Base-by-base conservation (phyloP, 768 basidiomycete genomes). In the Trametes sanguinea region DNA sequence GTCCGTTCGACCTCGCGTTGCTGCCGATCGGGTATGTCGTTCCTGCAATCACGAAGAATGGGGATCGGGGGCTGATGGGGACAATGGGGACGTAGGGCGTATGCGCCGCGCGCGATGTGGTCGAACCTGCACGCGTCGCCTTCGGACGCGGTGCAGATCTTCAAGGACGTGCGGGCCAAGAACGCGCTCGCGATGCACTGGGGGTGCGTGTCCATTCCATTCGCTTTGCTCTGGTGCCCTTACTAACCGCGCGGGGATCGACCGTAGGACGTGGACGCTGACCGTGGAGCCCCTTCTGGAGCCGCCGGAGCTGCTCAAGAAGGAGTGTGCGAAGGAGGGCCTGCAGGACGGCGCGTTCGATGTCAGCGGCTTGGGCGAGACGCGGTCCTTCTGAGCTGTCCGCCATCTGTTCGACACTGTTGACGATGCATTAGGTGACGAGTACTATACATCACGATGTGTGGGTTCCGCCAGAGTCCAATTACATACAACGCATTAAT, bases 141-240 rank as follows among this genome's bases (percentile, higher is more conserved):
- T 1, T 80, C 83, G 51, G 89, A 91, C 68, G 83, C 86, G 39
- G 88, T 90, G 4, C 74, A 80, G 27, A 76, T 91, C 1, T 90
- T 88, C 78, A 75, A 81, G 64, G 88, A 90, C 68, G 75, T 87
- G 43, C 75, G 75, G 48, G 83, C 87, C 39, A 80, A 81, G 73
- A 79, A 77, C 60, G 88, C 85, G 0, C 67, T 90, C 6, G 88
- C 82, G 0, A 89, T 89, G 81, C 88, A 88, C 71, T 89, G 86
- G 86, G 86, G 84, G 83, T 85, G 66, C 39, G 78, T 70, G 29
- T 27, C 4, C n/a, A 5, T 45, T 54, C 8, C 29, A 39, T 35
- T 53, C 10, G 10, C 46, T 27, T 17, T 42, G 14, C 27, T 39
- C 39, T 22, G 22, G 22, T 22, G 22, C 22, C 22, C 22, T 22